phyloP scores from a whole-genome alignment of 441 rosid genomes.

The Raphanus hybrid region DNA sequence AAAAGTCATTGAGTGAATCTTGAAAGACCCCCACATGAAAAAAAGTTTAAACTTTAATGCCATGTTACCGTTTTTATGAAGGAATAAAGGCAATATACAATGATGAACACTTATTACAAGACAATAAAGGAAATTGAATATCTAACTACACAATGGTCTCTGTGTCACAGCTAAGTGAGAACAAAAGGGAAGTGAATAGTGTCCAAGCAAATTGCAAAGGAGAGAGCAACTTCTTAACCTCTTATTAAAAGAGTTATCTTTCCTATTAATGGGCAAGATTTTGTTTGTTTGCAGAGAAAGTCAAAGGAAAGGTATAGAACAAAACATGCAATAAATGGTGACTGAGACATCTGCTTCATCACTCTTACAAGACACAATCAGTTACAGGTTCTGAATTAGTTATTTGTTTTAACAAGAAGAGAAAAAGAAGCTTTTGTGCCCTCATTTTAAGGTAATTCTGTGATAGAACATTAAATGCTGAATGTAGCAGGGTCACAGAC shows the following conservation, averaged over 20 bases:
- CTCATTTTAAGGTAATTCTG: constrained; percentile 37
- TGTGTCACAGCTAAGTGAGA: constrained; percentile 29
- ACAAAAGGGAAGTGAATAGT: constrained; percentile 38
- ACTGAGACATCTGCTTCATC: constrained; percentile 25
- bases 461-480: constrained; percentile 35
- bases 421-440: constrained; percentile 15
- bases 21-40: constrained; percentile 20
- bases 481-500: constrained; percentile 40
- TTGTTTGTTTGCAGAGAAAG: constrained; percentile 45
- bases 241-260: constrained; percentile 19
- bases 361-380: constrained; percentile 12
- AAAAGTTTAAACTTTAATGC: constrained; percentile 16
- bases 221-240: constrained; percentile 42
- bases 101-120: constrained; percentile 38
- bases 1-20: constrained; percentile 19
- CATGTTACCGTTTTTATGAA: constrained; percentile 15
- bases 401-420: neutral
- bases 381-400: constrained; percentile 19
- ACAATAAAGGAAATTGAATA: constrained; percentile 15
- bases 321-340: constrained; percentile 38
- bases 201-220: constrained; percentile 26
- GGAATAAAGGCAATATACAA: constrained; percentile 31
- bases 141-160: constrained; percentile 25
- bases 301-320: constrained; percentile 43
- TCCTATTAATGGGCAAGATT: constrained; percentile 39